Evolutionary conservation across 2,329 filamentous ascomycete species (phyloP).

Genomic region (Aspergillus alliaceus): DNA sequence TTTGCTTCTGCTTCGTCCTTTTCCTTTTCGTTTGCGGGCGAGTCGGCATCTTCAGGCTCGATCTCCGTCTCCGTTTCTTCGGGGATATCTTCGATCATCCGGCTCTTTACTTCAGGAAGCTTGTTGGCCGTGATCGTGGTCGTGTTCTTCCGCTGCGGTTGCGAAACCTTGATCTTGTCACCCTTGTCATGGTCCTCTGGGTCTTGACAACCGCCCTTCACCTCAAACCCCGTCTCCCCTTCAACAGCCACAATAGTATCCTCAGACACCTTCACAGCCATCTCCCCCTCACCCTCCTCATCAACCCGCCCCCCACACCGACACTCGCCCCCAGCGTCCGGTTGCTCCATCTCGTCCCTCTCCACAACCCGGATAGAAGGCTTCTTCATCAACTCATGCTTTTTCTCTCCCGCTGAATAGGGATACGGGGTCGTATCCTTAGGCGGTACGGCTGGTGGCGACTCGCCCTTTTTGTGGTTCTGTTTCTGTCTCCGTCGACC

Average conservation of each 20-base stretch:
- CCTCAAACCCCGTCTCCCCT: not conserved
- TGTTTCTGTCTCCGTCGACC: not conserved
- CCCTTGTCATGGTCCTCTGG: not conserved
- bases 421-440: not conserved
- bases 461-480: not conserved
- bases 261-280: not conserved
- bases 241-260: not conserved
- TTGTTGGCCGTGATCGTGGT: too few relatives aligned
- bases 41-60: too few relatives aligned
- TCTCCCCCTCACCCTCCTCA: not conserved
- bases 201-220: too few relatives aligned
- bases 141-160: not conserved
- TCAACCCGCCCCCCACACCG: not conserved
- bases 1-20: not conserved
- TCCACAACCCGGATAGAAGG: not conserved
- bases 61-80: conserved; percentile 14
- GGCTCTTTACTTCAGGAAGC: conserved; percentile 13
- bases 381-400: not conserved
- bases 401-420: not conserved
- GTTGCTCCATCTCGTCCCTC: not conserved
- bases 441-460: not conserved
- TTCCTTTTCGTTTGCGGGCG: not conserved
- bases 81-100: conserved; percentile 20
- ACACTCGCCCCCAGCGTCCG: not conserved
- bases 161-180: too few relatives aligned